These are phyloP conservation scores for Colletotrichum magnum DNA, from an alignment of 2,329 filamentous ascomycete genomes.

Conservation along the genomic window DNA sequence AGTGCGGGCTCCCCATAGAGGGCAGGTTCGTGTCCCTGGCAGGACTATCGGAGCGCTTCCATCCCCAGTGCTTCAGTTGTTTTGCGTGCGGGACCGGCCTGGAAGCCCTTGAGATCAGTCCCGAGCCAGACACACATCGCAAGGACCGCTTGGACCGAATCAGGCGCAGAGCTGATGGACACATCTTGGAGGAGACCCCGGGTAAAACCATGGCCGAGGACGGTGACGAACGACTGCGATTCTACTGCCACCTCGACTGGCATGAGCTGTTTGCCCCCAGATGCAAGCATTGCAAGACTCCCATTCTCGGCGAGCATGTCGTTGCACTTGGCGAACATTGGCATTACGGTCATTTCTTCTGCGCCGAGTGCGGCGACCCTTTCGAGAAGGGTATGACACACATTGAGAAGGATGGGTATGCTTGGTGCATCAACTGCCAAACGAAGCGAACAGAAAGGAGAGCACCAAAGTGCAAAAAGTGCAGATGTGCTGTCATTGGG, in stretches of 20 bases:
- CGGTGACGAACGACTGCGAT: conserved; percentile 81
- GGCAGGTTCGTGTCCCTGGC: conserved; percentile 90
- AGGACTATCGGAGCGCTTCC: conserved; percentile 82
- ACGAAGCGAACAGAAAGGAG: conserved; percentile 91
- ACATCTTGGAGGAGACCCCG: conserved; percentile 73
- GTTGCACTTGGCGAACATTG: conserved; percentile 95
- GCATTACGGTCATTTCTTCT: conserved; percentile 99
- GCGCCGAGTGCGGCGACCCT: conserved; percentile 96
- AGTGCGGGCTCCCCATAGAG: conserved; percentile 87
- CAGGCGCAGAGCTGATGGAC: conserved; percentile 69
- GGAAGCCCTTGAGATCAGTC: conserved; percentile 96
- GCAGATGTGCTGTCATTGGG: conserved; percentile 86
- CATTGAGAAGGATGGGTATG: conserved; percentile 96
- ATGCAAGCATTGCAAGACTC: conserved; percentile 96
- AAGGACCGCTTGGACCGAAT: conserved; percentile 82
- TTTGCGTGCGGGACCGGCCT: conserved; percentile 88
- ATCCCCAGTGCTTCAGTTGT: conserved; percentile 94
- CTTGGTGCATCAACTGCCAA: conserved; percentile 95
- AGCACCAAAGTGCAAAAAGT: conserved; percentile 89
- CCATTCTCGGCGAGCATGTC: conserved; percentile 95
- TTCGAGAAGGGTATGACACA: conserved; percentile 81
- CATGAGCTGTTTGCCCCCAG: conserved; percentile 93
- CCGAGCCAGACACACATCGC: conserved; percentile 84
- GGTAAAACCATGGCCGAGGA: conserved; percentile 78
- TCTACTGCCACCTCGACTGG: conserved; percentile 99